A percentile compares a stretch with the other conserved stretches of the same genome.
phyloP scores from a whole-genome alignment of 2,329 filamentous ascomycete genomes.

The Fusarium sp. region DNA sequence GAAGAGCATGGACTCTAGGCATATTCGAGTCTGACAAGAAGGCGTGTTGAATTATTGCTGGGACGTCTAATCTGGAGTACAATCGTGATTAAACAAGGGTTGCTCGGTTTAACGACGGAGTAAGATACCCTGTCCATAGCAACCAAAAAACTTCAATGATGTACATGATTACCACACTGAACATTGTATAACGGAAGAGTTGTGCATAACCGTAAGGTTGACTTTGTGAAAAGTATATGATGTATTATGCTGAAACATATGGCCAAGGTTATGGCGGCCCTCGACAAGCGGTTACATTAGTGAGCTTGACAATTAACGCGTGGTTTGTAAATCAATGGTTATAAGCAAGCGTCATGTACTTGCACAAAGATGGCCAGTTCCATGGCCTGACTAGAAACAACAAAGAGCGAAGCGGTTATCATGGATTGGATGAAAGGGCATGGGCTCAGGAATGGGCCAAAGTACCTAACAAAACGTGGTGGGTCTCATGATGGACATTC shows the following conservation, averaged over 20 bases:
- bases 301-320: conserved; percentile 24
- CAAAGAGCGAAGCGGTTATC: neutral
- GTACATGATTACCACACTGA: neutral
- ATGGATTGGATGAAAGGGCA: conserved; percentile 2
- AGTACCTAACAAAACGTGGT: conserved; percentile 3
- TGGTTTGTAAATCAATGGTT: conserved; percentile 25
- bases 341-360: conserved; percentile 3
- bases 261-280: conserved; percentile 24
- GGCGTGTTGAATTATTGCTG: neutral
- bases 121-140: neutral
- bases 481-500: conserved; percentile 13
- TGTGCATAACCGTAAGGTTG: neutral
- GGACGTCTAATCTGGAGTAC: neutral
- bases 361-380: conserved; percentile 6
- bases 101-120: neutral
- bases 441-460: conserved; percentile 16
- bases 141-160: neutral
- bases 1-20: neutral
- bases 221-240: neutral
- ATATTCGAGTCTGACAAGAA: neutral
- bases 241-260: conserved; percentile 22
- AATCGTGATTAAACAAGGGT: neutral
- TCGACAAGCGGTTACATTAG: conserved; percentile 44
- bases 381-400: conserved; percentile 21
- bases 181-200: neutral